These are phyloP conservation scores for Gossypium raimondii DNA, from an alignment of 345 rosid species.

Conservation along the genomic window DNA sequence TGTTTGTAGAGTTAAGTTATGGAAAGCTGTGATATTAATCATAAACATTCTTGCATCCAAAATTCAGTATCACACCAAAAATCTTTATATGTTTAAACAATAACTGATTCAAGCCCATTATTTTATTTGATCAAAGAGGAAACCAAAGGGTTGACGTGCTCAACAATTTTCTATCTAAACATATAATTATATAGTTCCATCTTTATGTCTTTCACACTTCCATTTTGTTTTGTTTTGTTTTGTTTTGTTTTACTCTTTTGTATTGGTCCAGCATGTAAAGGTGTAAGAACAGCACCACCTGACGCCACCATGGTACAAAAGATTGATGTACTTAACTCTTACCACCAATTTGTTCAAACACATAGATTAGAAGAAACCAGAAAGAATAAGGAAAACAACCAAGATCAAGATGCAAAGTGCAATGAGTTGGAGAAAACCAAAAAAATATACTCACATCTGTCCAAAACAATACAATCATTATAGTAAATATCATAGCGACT, in stretches of 20 bases:
- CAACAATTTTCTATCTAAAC: not conserved
- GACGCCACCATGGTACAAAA: not conserved
- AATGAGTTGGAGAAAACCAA: not conserved
- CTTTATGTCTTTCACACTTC: not conserved
- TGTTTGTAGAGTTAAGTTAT: not conserved
- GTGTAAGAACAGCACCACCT: not conserved
- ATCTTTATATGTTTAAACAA: not conserved
- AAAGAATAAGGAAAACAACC: not conserved
- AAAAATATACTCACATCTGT: constrained; percentile 55
- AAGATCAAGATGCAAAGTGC: not conserved
- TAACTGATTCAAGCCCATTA: not conserved
- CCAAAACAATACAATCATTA: constrained; percentile 79
- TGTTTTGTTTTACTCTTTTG: not conserved
- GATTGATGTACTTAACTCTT: not conserved
- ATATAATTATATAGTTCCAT: not conserved
- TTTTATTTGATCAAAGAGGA: not conserved
- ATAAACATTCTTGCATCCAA: not conserved
- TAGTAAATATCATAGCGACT: constrained; percentile 94
- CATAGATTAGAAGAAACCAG: not conserved
- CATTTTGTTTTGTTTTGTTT: not conserved
- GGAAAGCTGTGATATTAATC: not conserved
- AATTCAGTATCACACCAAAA: not conserved
- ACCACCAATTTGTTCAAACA: not conserved
- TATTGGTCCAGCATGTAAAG: not conserved
- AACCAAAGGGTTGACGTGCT: not conserved